These are phyloP conservation scores for Kurtzmaniella fragi DNA, from an alignment of 805 yeast genomes.

Conservation along the genomic window DNA sequence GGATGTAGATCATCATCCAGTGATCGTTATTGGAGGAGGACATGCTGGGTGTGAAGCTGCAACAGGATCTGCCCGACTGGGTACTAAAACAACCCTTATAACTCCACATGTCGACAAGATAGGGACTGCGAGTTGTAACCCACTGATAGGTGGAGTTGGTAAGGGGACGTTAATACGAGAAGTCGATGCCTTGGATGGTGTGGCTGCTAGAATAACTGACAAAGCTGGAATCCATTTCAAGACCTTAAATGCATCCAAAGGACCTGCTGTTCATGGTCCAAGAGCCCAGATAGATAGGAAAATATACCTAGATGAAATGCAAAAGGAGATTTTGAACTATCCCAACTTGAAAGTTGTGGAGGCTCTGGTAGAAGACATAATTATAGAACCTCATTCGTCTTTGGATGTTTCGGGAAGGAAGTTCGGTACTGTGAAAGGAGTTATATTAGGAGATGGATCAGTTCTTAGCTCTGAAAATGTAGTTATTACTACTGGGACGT, in stretches of 20 bases:
- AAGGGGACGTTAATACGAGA: conserved; percentile 90
- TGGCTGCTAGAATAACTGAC: conserved; percentile 82
- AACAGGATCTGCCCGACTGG: conserved; percentile 84
- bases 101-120: conserved; percentile 74
- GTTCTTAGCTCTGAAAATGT: conserved; percentile 60
- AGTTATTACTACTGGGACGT: conserved; percentile 93
- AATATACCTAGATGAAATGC: conserved; percentile 78
- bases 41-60: conserved; percentile 99
- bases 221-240: conserved; percentile 90
- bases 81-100: conserved; percentile 62
- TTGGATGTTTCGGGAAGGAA: conserved; percentile 33
- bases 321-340: conserved; percentile 50
- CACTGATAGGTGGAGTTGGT: conserved; percentile 98
- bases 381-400: conserved; percentile 42
- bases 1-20: conserved; percentile 45
- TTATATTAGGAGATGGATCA: conserved; percentile 63
- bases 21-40: conserved; percentile 93
- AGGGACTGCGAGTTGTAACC: conserved; percentile 96
- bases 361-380: conserved; percentile 81
- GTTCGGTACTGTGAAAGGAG: conserved; percentile 57
- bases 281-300: conserved; percentile 92
- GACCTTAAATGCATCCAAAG: conserved; percentile 78
- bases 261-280: conserved; percentile 98
- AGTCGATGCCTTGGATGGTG: conserved; percentile 95
- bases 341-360: conserved; percentile 55